Evolutionary conservation across 1,284 basidiomycete genomes (phyloP).

Genomic region (Ustilago sp.): DNA sequence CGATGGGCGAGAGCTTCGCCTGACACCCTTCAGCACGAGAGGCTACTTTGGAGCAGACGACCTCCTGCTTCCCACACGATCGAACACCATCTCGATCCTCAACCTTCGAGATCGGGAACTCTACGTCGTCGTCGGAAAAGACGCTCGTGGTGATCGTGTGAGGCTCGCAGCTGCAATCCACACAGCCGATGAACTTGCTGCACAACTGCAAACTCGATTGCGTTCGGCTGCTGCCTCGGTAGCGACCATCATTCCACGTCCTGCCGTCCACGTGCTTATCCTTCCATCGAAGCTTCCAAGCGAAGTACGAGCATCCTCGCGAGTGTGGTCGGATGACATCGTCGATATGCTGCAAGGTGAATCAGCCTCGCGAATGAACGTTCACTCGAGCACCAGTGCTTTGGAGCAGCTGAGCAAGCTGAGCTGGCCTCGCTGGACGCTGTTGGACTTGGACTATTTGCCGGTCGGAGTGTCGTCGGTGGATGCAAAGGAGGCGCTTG

Average conservation of each 20-base stretch:
- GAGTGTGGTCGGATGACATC: conserved; percentile 50
- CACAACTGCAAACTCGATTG: conserved; percentile 18
- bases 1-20: conserved; percentile 20
- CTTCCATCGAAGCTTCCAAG: conserved; percentile 52
- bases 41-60: conserved; percentile 41
- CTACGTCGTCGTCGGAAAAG: conserved; percentile 56
- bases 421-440: conserved; percentile 30
- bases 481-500: conserved; percentile 25
- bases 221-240: conserved; percentile 6
- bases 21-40: conserved; percentile 18
- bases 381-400: conserved; percentile 27
- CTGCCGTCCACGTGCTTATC: conserved; percentile 59
- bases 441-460: conserved; percentile 38
- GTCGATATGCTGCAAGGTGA: conserved; percentile 28
- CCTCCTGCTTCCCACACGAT: conserved; percentile 31
- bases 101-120: conserved; percentile 50
- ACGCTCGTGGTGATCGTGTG: conserved; percentile 45
- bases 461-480: conserved; percentile 49
- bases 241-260: conserved; percentile 28
- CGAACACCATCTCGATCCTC: conserved; percentile 48
- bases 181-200: conserved; percentile 43
- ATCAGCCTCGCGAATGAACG: conserved; percentile 37
- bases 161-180: conserved; percentile 42
- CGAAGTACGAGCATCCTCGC: conserved; percentile 50
- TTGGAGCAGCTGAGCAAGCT: conserved; percentile 30